These are phyloP conservation scores for Solanum clarkiae DNA, from an alignment of 257 asterid species.

Conservation along the genomic window DNA sequence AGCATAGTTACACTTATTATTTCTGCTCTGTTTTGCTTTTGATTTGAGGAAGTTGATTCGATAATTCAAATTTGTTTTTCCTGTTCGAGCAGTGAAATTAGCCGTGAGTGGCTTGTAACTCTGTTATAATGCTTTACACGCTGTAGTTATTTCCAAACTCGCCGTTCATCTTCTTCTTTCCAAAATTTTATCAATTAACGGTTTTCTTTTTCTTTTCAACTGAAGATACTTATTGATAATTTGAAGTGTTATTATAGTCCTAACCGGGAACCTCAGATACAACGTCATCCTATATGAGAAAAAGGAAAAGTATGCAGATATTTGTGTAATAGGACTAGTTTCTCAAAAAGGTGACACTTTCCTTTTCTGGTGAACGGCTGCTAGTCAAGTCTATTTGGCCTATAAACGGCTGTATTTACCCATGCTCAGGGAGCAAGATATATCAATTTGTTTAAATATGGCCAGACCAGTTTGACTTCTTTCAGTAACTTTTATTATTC, in stretches of 20 bases:
- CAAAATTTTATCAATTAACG: not conserved
- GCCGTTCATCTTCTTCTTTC: not conserved
- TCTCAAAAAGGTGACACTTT: not conserved
- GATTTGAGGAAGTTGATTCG: not conserved
- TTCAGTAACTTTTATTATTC: not conserved
- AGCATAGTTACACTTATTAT: not conserved
- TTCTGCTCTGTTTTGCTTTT: not conserved
- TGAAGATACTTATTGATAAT: not conserved
- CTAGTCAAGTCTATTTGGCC: not conserved
- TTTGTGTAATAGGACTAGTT: not conserved
- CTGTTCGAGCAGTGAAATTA: not conserved
- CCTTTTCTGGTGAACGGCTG: not conserved
- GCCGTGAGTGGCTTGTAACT: not conserved
- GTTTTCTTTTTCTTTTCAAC: not conserved
- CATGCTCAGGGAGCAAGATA: not conserved
- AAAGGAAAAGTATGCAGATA: not conserved
- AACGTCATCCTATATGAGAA: not conserved
- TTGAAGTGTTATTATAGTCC: not conserved
- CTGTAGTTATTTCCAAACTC: not conserved
- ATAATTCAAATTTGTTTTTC: not conserved
- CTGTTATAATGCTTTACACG: not conserved
- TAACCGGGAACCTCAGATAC: not conserved
- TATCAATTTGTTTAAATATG: not conserved
- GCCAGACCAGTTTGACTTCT: not conserved
- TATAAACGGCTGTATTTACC: not conserved